Conservation (phyloP, 1,284 basidiomycete genomes). For the Apiotrichum sp. region DNA sequence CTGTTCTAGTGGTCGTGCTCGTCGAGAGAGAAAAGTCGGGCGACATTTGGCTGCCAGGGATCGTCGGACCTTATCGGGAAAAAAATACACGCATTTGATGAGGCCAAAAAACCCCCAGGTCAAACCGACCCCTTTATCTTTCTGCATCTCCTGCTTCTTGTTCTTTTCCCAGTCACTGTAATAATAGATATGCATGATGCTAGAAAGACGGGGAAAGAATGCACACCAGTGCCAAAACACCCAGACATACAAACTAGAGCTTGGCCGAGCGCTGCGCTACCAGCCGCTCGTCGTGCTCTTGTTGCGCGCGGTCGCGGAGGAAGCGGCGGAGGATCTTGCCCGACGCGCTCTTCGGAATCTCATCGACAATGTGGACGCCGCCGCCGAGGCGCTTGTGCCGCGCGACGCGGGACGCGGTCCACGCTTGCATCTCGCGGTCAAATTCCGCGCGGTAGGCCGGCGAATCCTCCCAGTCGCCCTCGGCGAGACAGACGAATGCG, state of each 20-base stretch:
- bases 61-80: no score
- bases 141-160: no score
- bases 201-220: no score
- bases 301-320: conserved; percentile 26
- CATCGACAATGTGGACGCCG: conserved; percentile 48
- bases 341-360: conserved; percentile 47
- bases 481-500: conserved; percentile 11
- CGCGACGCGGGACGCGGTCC: conserved; percentile 56
- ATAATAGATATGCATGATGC: no score
- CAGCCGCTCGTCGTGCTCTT: conserved; percentile 12
- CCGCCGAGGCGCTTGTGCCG: conserved; percentile 50
- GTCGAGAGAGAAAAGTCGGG: conserved; percentile 4
- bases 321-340: conserved; percentile 41
- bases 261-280: not conserved
- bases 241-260: not conserved
- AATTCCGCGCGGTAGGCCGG: conserved; percentile 44
- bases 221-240: no score
- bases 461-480: conserved; percentile 21
- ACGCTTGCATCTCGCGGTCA: conserved; percentile 53
- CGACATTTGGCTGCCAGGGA: no score
- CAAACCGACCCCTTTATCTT: no score
- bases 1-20: no score
- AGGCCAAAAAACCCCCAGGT: no score
- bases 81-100: no score
- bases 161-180: no score